Percentiles rank a stretch among this genome's conserved stretches.
Evolutionary conservation across 2,329 filamentous ascomycete genomes (phyloP).

Genomic region (Fusarium dimerum): DNA sequence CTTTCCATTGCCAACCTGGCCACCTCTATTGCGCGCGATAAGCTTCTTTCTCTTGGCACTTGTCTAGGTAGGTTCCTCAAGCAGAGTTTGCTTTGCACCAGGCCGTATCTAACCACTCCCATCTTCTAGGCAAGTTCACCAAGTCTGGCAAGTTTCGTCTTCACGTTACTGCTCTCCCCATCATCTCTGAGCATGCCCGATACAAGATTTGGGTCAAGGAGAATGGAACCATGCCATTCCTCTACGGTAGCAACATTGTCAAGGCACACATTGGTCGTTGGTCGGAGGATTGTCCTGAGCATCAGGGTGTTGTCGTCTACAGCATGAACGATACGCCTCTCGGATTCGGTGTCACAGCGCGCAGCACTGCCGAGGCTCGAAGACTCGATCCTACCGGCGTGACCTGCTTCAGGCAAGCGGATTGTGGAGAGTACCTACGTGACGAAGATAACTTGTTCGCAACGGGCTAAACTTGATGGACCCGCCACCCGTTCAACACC

Average conservation of each 20-base stretch:
- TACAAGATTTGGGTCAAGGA: constrained; percentile 98
- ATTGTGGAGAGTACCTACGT: constrained; percentile 91
- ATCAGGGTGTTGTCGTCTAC: constrained; percentile 87
- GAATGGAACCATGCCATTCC: constrained; percentile 96
- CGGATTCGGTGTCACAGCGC: constrained; percentile 90
- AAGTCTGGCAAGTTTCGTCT: constrained; percentile 95
- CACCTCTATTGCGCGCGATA: constrained; percentile 78
- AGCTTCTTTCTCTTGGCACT: constrained; percentile 83
- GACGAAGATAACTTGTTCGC: constrained; percentile 72
- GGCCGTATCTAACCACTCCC: constrained; percentile 9
- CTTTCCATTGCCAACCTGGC: constrained; percentile 89
- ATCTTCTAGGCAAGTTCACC: constrained; percentile 76
- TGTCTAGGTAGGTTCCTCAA: constrained; percentile 61
- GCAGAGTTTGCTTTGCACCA: background rate
- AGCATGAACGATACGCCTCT: constrained; percentile 92
- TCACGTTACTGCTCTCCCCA: constrained; percentile 84
- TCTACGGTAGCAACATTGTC: constrained; percentile 90
- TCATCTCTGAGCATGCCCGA: constrained; percentile 86
- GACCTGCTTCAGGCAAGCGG: constrained; percentile 86
- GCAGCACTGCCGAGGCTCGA: constrained; percentile 80
- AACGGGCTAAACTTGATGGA: constrained; percentile 39
- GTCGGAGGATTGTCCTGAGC: constrained; percentile 90
- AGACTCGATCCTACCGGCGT: constrained; percentile 88
- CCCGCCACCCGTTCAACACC: background rate
- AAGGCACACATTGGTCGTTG: constrained; percentile 72